Evolutionary conservation across 2,329 filamentous ascomycete genomes (phyloP), one percentile per base, ranked within the genome.

Genomic region (Fusarium gaditjirri): DNA sequence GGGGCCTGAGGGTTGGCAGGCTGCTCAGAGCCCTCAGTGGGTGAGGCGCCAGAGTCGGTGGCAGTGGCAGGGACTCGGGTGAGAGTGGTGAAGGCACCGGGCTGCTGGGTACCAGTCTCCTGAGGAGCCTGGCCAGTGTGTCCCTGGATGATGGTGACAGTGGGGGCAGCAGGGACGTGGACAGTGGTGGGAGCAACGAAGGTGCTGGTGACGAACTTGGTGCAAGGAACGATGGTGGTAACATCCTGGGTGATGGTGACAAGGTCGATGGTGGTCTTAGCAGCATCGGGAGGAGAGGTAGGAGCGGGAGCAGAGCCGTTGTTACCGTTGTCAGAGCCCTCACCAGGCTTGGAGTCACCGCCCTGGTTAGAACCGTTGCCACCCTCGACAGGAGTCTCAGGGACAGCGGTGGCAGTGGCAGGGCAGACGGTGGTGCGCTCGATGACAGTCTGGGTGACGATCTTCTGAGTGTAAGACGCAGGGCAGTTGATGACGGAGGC

Each of bases 401-500:
- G 56, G 35, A 61, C 49, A 27, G 50, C 62, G 23, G 70, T 73
- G 33, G 71, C 68, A 44, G 66, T 66, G 29, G 65, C 74, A 43
- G 76, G 76, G 70, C 76, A 77, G 50, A 76, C 61, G 25, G 70
- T 76, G 31, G 70, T 66, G 52, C 60, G 68, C 42, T 67, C 67
- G 6, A 73, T 35, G 35, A 76, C 61, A 35, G 71, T 75, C 31
- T 63, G 59, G 36, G 78, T 74, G 42, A 83, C 63, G 23, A 79
- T 76, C 41, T 77, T 76, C 49, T 80, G 79, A 73, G 76, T 79
- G 53, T 80, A 80, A 33, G 76, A 75, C 36, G 80, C 77, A 31
- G 82, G 82, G 79, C 82, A 84, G 80, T 84, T 83, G 69, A 79
- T 67, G 21, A 81, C 80, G 19, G 77, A 76, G 38, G 78, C 79